These are phyloP conservation scores for Salix purpurea DNA, from an alignment of 345 rosid species.

Conservation along the genomic window DNA sequence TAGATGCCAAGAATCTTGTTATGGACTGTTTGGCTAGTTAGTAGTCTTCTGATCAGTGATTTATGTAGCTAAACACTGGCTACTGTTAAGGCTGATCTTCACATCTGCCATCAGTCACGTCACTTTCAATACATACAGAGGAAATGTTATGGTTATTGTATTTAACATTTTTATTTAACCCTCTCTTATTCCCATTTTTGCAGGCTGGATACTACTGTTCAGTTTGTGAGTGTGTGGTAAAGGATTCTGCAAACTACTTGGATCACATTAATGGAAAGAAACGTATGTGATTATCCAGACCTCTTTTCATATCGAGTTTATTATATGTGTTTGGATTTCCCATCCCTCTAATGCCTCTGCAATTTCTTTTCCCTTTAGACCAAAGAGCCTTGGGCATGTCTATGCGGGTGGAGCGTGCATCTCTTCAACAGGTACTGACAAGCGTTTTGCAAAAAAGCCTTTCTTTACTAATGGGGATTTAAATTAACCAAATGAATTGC, in stretches of 20 bases:
- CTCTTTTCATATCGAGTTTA: neutral
- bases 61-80: no score
- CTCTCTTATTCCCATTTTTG: conserved; percentile 10
- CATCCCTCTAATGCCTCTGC: conserved; percentile 5
- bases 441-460: no score
- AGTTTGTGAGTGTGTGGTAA: conserved; percentile 93
- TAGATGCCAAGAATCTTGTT: no score
- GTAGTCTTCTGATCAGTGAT: no score
- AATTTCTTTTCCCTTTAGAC: conserved; percentile 42
- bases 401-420: conserved; percentile 91
- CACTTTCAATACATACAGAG: neutral
- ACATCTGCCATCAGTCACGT: no score
- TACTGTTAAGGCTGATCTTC: no score
- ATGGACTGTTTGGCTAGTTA: no score
- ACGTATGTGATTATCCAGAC: conserved; percentile 44
- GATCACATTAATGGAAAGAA: conserved; percentile 99
- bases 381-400: conserved; percentile 99
- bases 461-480: neutral
- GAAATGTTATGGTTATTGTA: neutral
- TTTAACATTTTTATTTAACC: neutral
- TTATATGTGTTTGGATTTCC: neutral
- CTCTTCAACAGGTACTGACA: conserved; percentile 64
- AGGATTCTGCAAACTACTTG: conserved; percentile 98
- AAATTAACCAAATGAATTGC: neutral
- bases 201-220: conserved; percentile 97